Conservation (phyloP, 169 alveolate species). For the Plasmodium yoelii region DNA sequence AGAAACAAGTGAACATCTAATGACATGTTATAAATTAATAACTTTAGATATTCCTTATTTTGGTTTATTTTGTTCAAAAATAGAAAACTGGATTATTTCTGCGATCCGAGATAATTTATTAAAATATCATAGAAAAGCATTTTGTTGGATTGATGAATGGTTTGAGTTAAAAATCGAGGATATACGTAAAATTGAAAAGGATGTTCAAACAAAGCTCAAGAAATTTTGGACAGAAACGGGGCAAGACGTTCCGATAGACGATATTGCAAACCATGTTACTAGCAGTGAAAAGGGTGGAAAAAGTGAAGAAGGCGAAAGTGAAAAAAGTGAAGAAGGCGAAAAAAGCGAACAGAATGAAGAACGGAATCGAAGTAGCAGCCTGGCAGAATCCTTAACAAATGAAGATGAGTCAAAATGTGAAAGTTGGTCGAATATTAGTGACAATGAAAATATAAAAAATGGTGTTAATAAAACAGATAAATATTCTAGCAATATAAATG, state of each 20-base stretch:
- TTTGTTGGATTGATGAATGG: conserved; percentile 85
- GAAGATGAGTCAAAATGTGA: too few species aligned
- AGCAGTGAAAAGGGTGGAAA: too few species aligned
- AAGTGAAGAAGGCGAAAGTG: not conserved
- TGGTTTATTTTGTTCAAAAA: conserved; percentile 83
- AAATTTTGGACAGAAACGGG: conserved; percentile 64
- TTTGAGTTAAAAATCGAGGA: conserved; percentile 78
- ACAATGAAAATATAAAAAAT: too few species aligned
- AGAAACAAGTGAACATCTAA: conserved; percentile 38
- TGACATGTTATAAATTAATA: conserved; percentile 84
- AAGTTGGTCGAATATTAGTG: too few species aligned
- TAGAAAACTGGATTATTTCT: conserved; percentile 82
- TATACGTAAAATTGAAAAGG: conserved; percentile 79
- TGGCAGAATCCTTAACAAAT: too few species aligned
- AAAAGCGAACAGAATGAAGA: not conserved
- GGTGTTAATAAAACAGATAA: too few species aligned
- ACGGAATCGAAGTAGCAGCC: not conserved
- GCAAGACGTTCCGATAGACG: not conserved
- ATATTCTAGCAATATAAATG: too few species aligned
- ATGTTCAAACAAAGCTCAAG: conserved; percentile 78
- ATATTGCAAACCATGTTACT: not conserved
- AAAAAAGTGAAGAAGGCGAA: not conserved
- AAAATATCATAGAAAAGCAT: conserved; percentile 80
- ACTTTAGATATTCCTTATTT: conserved; percentile 85
- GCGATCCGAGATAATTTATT: conserved; percentile 80